Conservation (phyloP, 2,329 filamentous ascomycete species). For the Aureobasidium sp. region DNA sequence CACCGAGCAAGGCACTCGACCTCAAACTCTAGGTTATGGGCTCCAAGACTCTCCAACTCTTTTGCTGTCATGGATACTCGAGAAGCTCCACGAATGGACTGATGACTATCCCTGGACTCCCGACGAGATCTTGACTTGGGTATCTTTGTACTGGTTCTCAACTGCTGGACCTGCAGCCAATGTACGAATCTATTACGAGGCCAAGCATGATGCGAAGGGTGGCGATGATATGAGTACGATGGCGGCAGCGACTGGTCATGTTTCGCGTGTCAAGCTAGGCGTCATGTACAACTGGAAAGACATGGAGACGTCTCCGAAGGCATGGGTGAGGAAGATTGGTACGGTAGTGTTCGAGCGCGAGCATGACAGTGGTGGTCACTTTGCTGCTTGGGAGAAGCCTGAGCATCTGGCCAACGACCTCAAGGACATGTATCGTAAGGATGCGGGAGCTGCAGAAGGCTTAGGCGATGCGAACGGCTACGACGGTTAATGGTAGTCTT, state of each 20-base stretch:
- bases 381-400: slow-evolving; percentile 52
- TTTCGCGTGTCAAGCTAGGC: slow-evolving; percentile 44
- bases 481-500: background rate
- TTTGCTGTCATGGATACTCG: slow-evolving; percentile 70
- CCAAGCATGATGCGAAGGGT: slow-evolving; percentile 41
- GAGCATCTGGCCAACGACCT: slow-evolving; percentile 46
- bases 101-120: slow-evolving; percentile 67
- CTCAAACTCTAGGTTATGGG: slow-evolving; percentile 64
- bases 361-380: slow-evolving; percentile 50
- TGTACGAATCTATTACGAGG: slow-evolving; percentile 67
- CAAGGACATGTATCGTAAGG: slow-evolving; percentile 44
- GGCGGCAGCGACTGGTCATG: slow-evolving; percentile 17
- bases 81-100: slow-evolving; percentile 72
- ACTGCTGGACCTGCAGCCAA: slow-evolving; percentile 62
- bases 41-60: slow-evolving; percentile 64
- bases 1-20: slow-evolving; percentile 56
- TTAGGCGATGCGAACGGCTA: background rate
- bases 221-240: background rate
- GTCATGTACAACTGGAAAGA: slow-evolving; percentile 54
- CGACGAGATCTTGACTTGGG: slow-evolving; percentile 69
- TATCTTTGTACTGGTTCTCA: slow-evolving; percentile 66
- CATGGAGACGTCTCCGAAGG: slow-evolving; percentile 46
- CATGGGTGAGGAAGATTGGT: slow-evolving; percentile 51
- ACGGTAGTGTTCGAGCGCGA: slow-evolving; percentile 51
- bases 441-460: background rate